Evolutionary conservation across 805 yeast genomes (phyloP), one percentile per base, ranked within the genome.

Genomic region (Candida gorgasii): DNA sequence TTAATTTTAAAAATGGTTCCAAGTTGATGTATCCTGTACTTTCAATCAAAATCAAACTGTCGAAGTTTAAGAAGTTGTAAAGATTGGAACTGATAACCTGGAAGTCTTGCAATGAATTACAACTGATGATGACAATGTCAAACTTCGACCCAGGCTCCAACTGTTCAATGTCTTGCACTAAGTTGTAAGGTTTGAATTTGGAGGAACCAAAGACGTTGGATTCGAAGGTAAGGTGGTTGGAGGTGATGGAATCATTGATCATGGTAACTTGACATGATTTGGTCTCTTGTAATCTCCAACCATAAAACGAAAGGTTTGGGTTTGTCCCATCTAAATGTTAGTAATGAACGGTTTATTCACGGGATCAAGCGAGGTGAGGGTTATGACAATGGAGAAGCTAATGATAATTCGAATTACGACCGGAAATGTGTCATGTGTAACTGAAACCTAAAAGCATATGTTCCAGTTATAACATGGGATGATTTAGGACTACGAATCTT

Each of bases 11-110:
- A 56, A 84, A 84, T 6, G 86, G 85, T 58, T 86, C 92, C 40
- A 86, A 59, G 58, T 83, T 83, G 43, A 86, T 78, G 56, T 77
- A 85, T 3, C 88, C 87, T 1, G 88, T 79, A 37, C 82, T 76
- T 62, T 86, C 95, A 27, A 86, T 64, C 18, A 85, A 64, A 2
- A 86, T 63, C 24, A 80, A 65, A 18, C 89, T 73, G 58, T 73
- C 47, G 7, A 49, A 41, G 34, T 57, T 47, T 15, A 69, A 45
- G 39, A 45, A 58, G 3, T 64, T 62, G 19, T 45, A 49, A 23
- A 69, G 44, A 20, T 45, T 50, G 13, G 49, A 43, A 36, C 68
- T 58, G 12, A 50, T 35, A 8, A 49, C 44, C 51, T 67, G 75
- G 48, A 69, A 67, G 48, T 62, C 66, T 50, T 71, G 75, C 30